Evolutionary conservation across 2,329 filamentous ascomycete species (phyloP).

Genomic region (Fusarium sublunatum): DNA sequence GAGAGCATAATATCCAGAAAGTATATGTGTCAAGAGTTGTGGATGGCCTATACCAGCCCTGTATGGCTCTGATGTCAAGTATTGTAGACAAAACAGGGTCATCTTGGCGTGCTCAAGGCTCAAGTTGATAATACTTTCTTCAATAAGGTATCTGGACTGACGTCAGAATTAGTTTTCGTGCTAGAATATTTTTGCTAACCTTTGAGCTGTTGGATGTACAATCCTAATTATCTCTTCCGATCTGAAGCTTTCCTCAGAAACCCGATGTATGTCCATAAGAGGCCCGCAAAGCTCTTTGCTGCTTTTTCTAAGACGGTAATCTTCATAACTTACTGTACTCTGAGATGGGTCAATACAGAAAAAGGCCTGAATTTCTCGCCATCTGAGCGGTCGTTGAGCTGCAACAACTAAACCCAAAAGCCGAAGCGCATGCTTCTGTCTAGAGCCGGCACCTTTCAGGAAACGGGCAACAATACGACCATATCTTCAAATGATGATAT

Average conservation of each 20-base stretch:
- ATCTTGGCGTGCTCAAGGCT: conserved; percentile 2
- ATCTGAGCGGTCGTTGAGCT: conserved; percentile 8
- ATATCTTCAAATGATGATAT: conserved; percentile 1
- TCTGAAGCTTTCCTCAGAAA: background rate
- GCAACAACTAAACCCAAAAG: conserved; percentile 10
- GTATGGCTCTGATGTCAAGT: conserved; percentile 21
- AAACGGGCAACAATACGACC: conserved; percentile 5
- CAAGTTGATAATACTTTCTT: background rate
- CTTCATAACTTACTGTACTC: conserved; percentile 1
- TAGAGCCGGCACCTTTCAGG: background rate
- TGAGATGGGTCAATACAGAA: conserved; percentile 19
- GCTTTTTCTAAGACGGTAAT: background rate
- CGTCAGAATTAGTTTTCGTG: background rate
- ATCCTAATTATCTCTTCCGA: conserved; percentile 10
- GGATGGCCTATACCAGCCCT: background rate
- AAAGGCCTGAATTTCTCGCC: conserved; percentile 24
- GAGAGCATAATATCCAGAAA: conserved; percentile 10
- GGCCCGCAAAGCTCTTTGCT: conserved; percentile 23
- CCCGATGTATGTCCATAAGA: conserved; percentile 7
- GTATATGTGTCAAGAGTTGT: background rate
- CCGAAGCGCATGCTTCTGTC: background rate
- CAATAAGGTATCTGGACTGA: conserved; percentile 8
- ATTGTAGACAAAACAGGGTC: conserved; percentile 9
- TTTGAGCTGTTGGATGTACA: conserved; percentile 18
- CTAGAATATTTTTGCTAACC: background rate